Percentiles rank a stretch among this genome's conserved stretches.
These are phyloP conservation scores for Ceratocystis cacaofunesta DNA, from an alignment of 2,329 filamentous ascomycete genomes.

Conservation along the genomic window DNA sequence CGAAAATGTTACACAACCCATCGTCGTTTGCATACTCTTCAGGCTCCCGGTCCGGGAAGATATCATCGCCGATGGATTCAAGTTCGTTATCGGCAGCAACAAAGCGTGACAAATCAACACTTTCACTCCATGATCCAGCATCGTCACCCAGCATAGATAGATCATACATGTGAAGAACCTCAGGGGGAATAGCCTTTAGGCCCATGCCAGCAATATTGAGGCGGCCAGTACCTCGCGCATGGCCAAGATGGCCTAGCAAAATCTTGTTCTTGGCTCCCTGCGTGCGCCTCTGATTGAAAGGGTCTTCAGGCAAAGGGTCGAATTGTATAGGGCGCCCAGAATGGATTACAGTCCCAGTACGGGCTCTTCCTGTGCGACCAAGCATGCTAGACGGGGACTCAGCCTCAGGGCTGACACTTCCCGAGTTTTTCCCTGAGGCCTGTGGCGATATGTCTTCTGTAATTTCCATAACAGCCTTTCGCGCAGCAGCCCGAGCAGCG, in stretches of 20 bases:
- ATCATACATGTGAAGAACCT: constrained; percentile 85
- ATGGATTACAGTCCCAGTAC: constrained; percentile 16
- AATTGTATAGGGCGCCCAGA: constrained; percentile 3
- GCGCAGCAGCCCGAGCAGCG: constrained; percentile 72
- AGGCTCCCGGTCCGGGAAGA: constrained; percentile 61
- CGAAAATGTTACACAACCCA: constrained; percentile 62
- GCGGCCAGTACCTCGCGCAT: constrained; percentile 61
- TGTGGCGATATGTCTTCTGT: constrained; percentile 18
- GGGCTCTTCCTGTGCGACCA: constrained; percentile 8
- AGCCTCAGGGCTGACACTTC: background rate
- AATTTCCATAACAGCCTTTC: constrained; percentile 33
- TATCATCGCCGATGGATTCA: constrained; percentile 51
- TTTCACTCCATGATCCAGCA: constrained; percentile 71
- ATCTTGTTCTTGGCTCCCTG: constrained; percentile 49
- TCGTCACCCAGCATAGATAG: constrained; percentile 49
- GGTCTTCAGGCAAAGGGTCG: constrained; percentile 32
- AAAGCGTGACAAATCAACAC: constrained; percentile 71
- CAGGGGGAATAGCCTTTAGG: constrained; percentile 61
- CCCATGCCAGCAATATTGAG: constrained; percentile 80
- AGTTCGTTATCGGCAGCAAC: constrained; percentile 85
- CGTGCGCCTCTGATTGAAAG: constrained; percentile 52
- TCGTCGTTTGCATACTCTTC: constrained; percentile 36
- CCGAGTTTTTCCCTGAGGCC: background rate
- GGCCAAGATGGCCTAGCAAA: constrained; percentile 55
- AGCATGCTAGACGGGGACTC: constrained; percentile 29